Conservation (phyloP, 2,329 filamentous ascomycete genomes). For the Colletotrichum scovillei region DNA sequence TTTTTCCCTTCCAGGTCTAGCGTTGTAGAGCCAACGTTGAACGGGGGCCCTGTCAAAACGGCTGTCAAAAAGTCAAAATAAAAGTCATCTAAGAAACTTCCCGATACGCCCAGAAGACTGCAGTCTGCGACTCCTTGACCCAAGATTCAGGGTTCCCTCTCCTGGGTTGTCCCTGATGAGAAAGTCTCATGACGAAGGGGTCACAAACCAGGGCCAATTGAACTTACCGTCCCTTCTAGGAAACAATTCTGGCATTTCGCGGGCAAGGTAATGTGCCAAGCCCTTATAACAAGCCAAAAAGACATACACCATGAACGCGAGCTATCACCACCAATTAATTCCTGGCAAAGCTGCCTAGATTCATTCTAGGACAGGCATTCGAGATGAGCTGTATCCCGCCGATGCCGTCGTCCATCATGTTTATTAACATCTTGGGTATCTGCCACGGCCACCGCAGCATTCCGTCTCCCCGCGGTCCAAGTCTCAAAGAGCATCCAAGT, state of each 20-base stretch:
- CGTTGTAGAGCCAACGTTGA: not conserved
- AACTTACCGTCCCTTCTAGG: not conserved
- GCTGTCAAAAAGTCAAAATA: constrained; percentile 6
- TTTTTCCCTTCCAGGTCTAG: constrained; percentile 24
- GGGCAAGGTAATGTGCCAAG: not conserved
- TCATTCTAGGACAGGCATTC: not conserved
- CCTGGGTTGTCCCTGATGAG: not conserved
- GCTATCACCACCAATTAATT: not conserved
- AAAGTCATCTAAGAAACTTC: constrained; percentile 17
- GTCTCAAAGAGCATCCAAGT: not conserved
- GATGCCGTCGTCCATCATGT: not conserved
- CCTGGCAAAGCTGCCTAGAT: not conserved
- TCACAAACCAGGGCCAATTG: not conserved
- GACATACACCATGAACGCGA: not conserved
- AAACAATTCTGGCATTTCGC: not conserved
- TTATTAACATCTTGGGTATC: not conserved
- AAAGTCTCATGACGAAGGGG: not conserved
- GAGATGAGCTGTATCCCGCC: not conserved
- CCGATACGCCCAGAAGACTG: not conserved
- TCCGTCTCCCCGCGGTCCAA: constrained; percentile 8
- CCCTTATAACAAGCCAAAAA: not conserved
- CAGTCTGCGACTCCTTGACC: not conserved
- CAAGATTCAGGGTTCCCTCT: not conserved
- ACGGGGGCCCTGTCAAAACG: constrained; percentile 13
- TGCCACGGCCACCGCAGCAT: not conserved